A percentile compares a stretch with the other conserved stretches of the same genome.
Conservation (phyloP, 805 yeast genomes). For the Wickerhamiella lipophila region DNA sequence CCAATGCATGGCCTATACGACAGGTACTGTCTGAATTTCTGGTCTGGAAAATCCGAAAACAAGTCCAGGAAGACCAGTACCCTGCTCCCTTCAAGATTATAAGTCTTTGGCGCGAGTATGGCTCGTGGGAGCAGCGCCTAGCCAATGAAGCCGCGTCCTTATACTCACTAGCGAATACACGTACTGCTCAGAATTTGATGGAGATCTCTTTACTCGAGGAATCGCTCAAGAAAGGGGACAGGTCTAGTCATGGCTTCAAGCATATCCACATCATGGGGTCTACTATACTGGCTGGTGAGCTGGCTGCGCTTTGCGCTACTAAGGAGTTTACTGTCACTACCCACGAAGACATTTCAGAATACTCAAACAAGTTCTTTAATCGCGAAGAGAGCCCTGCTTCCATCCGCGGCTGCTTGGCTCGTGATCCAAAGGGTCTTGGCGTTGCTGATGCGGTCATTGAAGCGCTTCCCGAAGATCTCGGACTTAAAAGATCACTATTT, state of each 20-base stretch:
- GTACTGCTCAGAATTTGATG: slow-evolving; percentile 2
- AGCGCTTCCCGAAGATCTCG: slow-evolving; percentile 4
- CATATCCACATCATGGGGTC: slow-evolving; percentile 6
- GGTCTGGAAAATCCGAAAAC: not conserved
- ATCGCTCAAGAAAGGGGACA: slow-evolving; percentile 5
- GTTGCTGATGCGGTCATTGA: slow-evolving; percentile 7
- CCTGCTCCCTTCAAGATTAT: slow-evolving; percentile 7
- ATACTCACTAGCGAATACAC: not conserved
- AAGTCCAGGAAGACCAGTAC: not conserved
- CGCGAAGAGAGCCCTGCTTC: not conserved
- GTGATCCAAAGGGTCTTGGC: not conserved
- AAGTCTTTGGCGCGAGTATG: slow-evolving; percentile 5
- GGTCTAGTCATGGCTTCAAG: not conserved
- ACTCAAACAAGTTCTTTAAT: not conserved
- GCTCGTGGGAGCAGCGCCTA: not conserved
- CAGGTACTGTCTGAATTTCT: not conserved
- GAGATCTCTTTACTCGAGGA: slow-evolving; percentile 4
- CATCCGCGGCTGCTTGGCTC: not conserved
- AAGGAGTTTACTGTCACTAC: slow-evolving; percentile 5
- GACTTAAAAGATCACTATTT: not conserved
- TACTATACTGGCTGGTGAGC: not conserved
- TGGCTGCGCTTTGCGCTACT: slow-evolving; percentile 6
- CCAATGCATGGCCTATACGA: slow-evolving; percentile 4
- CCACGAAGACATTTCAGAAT: not conserved
- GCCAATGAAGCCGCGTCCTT: slow-evolving; percentile 5